Evolutionary conservation across 495 filamentous ascomycete genomes (phyloP).

Genomic region (Letharia columbiana): DNA sequence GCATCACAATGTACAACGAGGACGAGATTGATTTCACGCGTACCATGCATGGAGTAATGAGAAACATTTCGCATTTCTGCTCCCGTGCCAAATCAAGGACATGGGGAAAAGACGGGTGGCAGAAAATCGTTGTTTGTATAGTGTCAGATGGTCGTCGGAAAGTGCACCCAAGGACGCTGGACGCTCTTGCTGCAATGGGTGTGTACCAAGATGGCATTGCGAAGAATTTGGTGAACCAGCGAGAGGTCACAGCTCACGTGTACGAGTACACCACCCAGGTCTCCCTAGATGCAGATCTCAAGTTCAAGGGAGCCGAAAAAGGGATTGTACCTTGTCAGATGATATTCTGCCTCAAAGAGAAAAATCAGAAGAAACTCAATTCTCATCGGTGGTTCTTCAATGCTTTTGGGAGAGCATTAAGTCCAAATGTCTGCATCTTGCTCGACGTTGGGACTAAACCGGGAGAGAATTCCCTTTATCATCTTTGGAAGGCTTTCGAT

Average conservation of each 20-base stretch:
- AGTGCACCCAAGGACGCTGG: slow-evolving; percentile 86
- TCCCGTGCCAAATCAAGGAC: slow-evolving; percentile 83
- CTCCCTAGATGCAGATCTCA: slow-evolving; percentile 85
- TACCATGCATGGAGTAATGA: slow-evolving; percentile 98
- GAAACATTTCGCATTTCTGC: slow-evolving; percentile 94
- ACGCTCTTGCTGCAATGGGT: slow-evolving; percentile 93
- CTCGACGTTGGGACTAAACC: slow-evolving; percentile 94
- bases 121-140: slow-evolving; percentile 98
- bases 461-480: slow-evolving; percentile 78
- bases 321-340: slow-evolving; percentile 98
- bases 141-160: slow-evolving; percentile 91
- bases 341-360: slow-evolving; percentile 97
- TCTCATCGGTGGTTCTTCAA: slow-evolving; percentile 99
- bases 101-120: slow-evolving; percentile 96
- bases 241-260: slow-evolving; percentile 77
- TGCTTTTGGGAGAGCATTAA: slow-evolving; percentile 85
- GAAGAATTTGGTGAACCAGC: slow-evolving; percentile 93
- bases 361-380: slow-evolving; percentile 96
- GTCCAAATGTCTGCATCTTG: slow-evolving; percentile 92
- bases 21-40: slow-evolving; percentile 92
- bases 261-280: slow-evolving; percentile 99
- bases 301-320: slow-evolving; percentile 98
- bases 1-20: slow-evolving; percentile 98
- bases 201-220: slow-evolving; percentile 99
- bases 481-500: slow-evolving; percentile 98